These are phyloP conservation scores for Arachis hypogaea DNA, from an alignment of 306 rosid genomes.

Conservation along the genomic window DNA sequence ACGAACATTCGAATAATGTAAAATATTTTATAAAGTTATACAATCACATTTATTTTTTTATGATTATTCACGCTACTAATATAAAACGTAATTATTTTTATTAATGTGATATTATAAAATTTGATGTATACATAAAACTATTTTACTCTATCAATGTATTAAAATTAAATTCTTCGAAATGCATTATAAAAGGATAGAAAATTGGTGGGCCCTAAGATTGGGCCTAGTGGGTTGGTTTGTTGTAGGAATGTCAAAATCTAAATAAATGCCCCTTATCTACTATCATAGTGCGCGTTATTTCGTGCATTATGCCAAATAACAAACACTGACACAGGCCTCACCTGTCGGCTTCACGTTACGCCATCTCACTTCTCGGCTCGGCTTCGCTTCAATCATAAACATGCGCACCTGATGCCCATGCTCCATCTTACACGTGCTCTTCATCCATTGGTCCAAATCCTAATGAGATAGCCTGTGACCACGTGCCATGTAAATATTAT, in stretches of 20 bases:
- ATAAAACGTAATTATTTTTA: too few relatives aligned
- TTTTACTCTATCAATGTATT: too few relatives aligned
- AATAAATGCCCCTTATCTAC: constrained; percentile 36
- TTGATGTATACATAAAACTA: too few relatives aligned
- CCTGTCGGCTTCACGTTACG: constrained; percentile 33
- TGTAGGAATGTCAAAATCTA: constrained; percentile 52
- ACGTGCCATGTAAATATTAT: constrained; percentile 42
- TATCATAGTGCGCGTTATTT: constrained; percentile 33
- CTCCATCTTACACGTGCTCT: constrained; percentile 42
- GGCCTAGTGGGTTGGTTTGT: neutral
- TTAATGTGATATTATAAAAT: too few relatives aligned
- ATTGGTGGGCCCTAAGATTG: neutral
- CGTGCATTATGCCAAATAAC: constrained; percentile 34
- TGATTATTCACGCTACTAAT: too few relatives aligned
- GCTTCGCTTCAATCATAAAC: constrained; percentile 32
- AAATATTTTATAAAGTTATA: too few relatives aligned
- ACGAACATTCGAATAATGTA: too few relatives aligned
- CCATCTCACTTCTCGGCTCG: neutral
- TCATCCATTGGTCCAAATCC: constrained; percentile 23
- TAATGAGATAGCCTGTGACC: constrained; percentile 32
- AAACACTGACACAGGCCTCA: neutral
- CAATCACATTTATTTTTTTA: too few relatives aligned
- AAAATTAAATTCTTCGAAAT: too few relatives aligned
- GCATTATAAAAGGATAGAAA: too few relatives aligned
- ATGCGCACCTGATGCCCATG: constrained; percentile 60